These are phyloP conservation scores for Henckelia pumila DNA, from an alignment of 257 asterid genomes.

Conservation along the genomic window DNA sequence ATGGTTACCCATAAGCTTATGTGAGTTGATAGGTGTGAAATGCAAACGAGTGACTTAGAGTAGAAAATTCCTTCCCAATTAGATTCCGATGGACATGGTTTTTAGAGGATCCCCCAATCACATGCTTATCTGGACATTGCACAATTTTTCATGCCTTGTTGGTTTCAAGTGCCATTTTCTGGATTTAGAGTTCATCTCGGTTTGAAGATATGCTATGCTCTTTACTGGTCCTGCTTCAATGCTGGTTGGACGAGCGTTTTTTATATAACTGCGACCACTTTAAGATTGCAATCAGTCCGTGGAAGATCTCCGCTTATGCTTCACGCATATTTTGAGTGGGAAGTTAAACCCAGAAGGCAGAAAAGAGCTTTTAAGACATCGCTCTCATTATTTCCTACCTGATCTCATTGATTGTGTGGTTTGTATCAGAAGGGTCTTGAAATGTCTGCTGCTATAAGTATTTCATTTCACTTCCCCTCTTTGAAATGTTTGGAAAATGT, in stretches of 20 bases:
- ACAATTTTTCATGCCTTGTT: background rate
- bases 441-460: background rate
- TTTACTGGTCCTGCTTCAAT: background rate
- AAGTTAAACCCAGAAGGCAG: background rate
- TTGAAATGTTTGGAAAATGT: too few relatives aligned
- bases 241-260: background rate
- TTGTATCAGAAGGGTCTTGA: background rate
- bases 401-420: background rate
- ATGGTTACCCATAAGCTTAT: background rate
- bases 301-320: background rate
- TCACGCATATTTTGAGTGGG: background rate
- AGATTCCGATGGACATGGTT: background rate
- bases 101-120: background rate
- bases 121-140: background rate
- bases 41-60: background rate
- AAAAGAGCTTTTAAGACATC: background rate
- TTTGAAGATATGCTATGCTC: background rate
- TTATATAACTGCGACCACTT: background rate
- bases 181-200: background rate
- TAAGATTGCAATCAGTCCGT: background rate
- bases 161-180: background rate
- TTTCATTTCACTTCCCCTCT: background rate
- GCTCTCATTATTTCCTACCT: background rate
- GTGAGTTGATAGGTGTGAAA: background rate
- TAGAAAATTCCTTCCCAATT: background rate